Percentiles rank a stretch among this genome's conserved stretches.
Evolutionary conservation across 2,329 filamentous ascomycete species (phyloP).

Genomic region (Aspergillus pseudotamarii): DNA sequence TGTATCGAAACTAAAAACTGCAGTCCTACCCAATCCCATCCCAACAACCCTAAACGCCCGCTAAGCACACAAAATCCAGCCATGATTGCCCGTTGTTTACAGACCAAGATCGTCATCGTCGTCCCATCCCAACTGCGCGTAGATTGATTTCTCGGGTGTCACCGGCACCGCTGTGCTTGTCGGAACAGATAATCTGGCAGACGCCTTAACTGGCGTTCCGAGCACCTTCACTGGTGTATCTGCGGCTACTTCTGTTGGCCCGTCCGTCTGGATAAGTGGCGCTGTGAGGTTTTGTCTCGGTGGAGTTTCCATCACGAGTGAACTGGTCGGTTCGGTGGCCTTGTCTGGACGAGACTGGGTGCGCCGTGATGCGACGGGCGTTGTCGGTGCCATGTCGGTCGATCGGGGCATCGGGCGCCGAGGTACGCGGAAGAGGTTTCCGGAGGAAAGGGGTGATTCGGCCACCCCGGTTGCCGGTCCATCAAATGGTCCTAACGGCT

Average conservation of each 20-base stretch:
- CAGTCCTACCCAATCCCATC: background rate
- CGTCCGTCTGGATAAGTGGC: background rate
- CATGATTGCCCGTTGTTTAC: conserved; percentile 47
- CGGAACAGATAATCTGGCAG: conserved; percentile 22
- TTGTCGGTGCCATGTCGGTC: conserved; percentile 28
- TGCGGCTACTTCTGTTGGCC: background rate
- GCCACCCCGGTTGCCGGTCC: conserved; percentile 13
- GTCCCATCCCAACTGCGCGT: conserved; percentile 49
- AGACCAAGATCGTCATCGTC: conserved; percentile 41
- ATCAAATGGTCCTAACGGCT: conserved; percentile 22
- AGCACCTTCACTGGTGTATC: conserved; percentile 20
- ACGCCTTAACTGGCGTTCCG: conserved; percentile 37
- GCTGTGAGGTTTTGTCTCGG: conserved; percentile 22
- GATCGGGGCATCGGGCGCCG: conserved; percentile 30
- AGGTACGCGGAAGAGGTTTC: conserved; percentile 31
- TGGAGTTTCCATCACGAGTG: conserved; percentile 35
- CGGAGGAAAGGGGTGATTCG: conserved; percentile 19
- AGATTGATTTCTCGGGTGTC: conserved; percentile 44
- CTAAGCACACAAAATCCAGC: conserved; percentile 22
- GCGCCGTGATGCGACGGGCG: conserved; percentile 31
- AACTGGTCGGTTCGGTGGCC: conserved; percentile 13
- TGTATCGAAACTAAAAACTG: background rate
- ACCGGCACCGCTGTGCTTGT: conserved; percentile 26
- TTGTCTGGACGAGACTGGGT: conserved; percentile 14
- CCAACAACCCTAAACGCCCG: conserved; percentile 11